A percentile compares a stretch with the other conserved stretches of the same genome.
Conservation (phyloP, 2,329 filamentous ascomycete species). For the Sclerotinia borealis region DNA sequence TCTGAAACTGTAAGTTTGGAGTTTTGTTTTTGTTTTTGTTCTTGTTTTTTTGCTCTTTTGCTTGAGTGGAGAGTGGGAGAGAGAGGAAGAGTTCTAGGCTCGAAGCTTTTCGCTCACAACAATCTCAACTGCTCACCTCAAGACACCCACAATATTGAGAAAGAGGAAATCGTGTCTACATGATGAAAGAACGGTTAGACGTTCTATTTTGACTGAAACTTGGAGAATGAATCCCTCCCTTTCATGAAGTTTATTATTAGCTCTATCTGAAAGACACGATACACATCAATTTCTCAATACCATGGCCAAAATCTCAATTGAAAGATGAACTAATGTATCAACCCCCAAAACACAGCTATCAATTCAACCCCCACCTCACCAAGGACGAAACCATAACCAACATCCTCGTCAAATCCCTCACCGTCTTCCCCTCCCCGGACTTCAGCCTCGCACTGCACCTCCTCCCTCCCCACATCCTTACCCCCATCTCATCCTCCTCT, state of each 20-base stretch:
- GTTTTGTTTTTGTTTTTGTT: constrained; percentile 10
- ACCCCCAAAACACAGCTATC: constrained; percentile 62
- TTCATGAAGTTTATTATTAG: constrained; percentile 68
- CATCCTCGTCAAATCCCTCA: constrained; percentile 96
- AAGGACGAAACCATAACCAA: constrained; percentile 98
- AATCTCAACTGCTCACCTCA: background rate
- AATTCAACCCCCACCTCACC: constrained; percentile 97
- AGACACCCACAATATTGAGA: background rate
- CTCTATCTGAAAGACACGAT: constrained; percentile 61
- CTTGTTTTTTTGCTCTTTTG: background rate
- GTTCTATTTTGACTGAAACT: constrained; percentile 98
- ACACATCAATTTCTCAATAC: constrained; percentile 12
- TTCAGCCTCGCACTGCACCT: constrained; percentile 93
- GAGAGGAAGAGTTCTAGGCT: background rate
- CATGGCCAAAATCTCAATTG: background rate
- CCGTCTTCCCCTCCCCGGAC: constrained; percentile 92
- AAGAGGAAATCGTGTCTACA: constrained; percentile 28
- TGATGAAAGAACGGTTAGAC: constrained; percentile 78
- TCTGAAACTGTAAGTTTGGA: constrained; percentile 80
- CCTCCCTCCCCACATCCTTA: constrained; percentile 76
- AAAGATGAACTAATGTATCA: background rate
- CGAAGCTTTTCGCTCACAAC: background rate
- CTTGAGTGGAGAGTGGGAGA: background rate
- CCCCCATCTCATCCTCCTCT: constrained; percentile 46
- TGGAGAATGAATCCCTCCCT: constrained; percentile 50